A percentile compares a stretch with the other conserved stretches of the same genome.
These are phyloP conservation scores for Arthrobotrys sinensis DNA, from an alignment of 2,329 filamentous ascomycete genomes.

Conservation along the genomic window DNA sequence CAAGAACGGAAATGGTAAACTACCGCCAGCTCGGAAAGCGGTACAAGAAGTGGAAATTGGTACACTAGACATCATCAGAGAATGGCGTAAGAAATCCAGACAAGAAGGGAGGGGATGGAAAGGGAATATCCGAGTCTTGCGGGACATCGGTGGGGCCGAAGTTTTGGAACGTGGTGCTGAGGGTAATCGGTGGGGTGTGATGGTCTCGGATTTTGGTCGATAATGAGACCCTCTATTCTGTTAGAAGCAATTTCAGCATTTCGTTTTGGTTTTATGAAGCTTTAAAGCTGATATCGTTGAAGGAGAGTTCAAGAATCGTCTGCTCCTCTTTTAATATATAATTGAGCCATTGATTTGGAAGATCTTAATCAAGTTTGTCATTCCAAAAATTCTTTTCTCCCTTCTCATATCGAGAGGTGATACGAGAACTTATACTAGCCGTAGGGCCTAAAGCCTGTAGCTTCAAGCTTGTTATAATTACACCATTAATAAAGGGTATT, in stretches of 20 bases:
- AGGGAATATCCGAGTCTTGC: conserved; percentile 31
- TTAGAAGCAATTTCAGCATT: no score
- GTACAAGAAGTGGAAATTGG: conserved; percentile 7
- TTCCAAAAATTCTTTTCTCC: conserved; percentile 30
- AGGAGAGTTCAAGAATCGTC: no score
- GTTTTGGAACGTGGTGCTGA: conserved; percentile 35
- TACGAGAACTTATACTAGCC: conserved; percentile 16
- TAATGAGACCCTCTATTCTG: neutral
- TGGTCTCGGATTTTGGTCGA: conserved; percentile 34
- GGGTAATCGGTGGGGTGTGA: conserved; percentile 49
- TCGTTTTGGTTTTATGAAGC: no score
- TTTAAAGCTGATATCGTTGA: no score
- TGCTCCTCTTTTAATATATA: neutral
- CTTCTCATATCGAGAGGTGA: conserved; percentile 12
- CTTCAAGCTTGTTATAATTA: conserved; percentile 41
- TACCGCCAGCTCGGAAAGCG: neutral
- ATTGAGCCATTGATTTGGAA: neutral
- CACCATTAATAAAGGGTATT: conserved; percentile 51
- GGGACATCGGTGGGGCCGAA: conserved; percentile 41
- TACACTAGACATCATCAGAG: conserved; percentile 30
- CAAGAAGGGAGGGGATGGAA: conserved; percentile 33
- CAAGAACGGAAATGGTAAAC: neutral
- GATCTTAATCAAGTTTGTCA: conserved; percentile 13
- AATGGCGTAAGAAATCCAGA: conserved; percentile 36
- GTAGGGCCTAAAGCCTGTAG: conserved; percentile 1